Evolutionary conservation across 352 stramenopile species (phyloP).

Genomic region (Pythium chondricola): DNA sequence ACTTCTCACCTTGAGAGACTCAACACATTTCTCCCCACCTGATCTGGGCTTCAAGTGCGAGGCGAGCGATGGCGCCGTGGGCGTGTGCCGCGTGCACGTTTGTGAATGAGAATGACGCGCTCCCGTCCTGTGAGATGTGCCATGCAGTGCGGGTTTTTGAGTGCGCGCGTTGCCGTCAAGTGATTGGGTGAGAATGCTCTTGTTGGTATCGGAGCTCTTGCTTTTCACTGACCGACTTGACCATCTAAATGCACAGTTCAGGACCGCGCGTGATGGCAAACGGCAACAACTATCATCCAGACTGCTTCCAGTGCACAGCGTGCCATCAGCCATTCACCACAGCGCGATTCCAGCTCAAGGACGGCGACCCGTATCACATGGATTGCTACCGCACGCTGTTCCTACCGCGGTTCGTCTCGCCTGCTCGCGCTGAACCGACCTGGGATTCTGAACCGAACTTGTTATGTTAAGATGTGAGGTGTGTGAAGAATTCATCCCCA

Average conservation of each 20-base stretch:
- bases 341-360: conserved; percentile 31
- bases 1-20: too few species aligned
- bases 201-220: not conserved
- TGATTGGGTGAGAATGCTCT: conserved; percentile 8
- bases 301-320: conserved; percentile 37
- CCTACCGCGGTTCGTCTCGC: conserved; percentile 40
- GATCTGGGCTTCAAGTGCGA: not conserved
- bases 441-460: not conserved
- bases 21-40: too few species aligned
- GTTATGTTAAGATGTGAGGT: conserved; percentile 41
- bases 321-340: conserved; percentile 28
- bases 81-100: conserved; percentile 40
- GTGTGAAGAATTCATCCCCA: conserved; percentile 52
- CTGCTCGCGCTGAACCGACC: too few species aligned
- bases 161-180: conserved; percentile 26
- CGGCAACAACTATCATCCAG: conserved; percentile 23
- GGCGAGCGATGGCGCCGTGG: conserved; percentile 17
- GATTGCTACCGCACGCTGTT: conserved; percentile 64
- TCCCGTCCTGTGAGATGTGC: conserved; percentile 33
- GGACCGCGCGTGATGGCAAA: conserved; percentile 22
- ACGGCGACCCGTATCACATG: conserved; percentile 54
- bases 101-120: conserved; percentile 28
- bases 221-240: not conserved
- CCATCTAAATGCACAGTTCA: conserved; percentile 2
- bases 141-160: conserved; percentile 30